Percentiles rank a stretch among this genome's conserved stretches.
Evolutionary conservation across 306 rosid genomes (phyloP).

Genomic region (Crotalaria pallida): DNA sequence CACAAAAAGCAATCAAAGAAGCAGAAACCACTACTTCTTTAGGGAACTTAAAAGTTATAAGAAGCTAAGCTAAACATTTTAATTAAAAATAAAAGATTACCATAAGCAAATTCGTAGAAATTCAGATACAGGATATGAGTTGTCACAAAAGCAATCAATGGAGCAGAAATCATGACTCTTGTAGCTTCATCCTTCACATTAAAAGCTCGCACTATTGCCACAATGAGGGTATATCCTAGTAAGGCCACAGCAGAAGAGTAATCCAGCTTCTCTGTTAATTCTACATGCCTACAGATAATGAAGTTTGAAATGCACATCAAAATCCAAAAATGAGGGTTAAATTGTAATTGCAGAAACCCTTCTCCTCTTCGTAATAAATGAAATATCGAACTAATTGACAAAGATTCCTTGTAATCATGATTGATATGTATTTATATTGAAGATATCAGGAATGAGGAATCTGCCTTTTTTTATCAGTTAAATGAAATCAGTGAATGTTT

Average conservation of each 20-base stretch:
- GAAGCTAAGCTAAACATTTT: not conserved
- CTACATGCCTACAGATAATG: conserved; percentile 68
- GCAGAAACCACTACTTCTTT: conserved; percentile 58
- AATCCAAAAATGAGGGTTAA: not conserved
- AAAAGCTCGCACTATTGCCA: conserved; percentile 63
- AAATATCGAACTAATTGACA: not conserved
- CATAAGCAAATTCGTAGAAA: conserved; percentile 65
- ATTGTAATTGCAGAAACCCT: not conserved
- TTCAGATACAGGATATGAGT: conserved; percentile 91
- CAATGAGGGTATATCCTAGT: conserved; percentile 70
- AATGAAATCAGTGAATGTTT: conserved; percentile 1
- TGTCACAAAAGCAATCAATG: conserved; percentile 74
- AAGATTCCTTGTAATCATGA: not conserved
- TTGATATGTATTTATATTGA: not conserved
- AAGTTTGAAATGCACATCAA: conserved; percentile 14
- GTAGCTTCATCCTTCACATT: conserved; percentile 85
- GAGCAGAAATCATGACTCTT: conserved; percentile 91
- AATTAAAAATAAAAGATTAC: conserved; percentile 41
- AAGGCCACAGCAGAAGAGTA: conserved; percentile 85
- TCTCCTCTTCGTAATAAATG: not conserved
- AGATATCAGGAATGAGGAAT: not conserved
- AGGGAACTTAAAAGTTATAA: conserved; percentile 14
- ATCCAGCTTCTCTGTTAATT: conserved; percentile 84
- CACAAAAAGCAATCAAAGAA: conserved; percentile 55
- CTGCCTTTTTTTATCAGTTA: not conserved